Conservation (phyloP, 148 eudicot genomes). For the Fagopyrum tataricum region DNA sequence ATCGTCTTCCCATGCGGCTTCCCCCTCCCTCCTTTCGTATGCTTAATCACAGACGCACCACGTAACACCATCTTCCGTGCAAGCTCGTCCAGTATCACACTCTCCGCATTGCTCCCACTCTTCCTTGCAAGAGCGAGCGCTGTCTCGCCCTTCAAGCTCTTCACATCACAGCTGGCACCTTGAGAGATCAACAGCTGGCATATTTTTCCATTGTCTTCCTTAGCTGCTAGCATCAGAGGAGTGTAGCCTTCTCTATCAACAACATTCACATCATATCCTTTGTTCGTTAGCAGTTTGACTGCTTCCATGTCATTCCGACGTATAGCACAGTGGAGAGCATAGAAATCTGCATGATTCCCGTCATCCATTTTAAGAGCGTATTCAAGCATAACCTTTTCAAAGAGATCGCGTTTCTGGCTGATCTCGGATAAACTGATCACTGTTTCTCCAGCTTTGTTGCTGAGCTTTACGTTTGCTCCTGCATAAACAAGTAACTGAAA, state of each 20-base stretch:
- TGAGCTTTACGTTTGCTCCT: slow-evolving; percentile 66
- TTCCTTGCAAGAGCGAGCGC: slow-evolving; percentile 47
- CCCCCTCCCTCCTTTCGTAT: slow-evolving; percentile 78
- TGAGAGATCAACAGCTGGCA: slow-evolving; percentile 51
- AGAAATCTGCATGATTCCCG: slow-evolving; percentile 52
- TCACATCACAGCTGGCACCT: slow-evolving; percentile 48
- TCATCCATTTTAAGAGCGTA: slow-evolving; percentile 71
- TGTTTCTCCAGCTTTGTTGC: slow-evolving; percentile 59
- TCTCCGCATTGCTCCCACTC: slow-evolving; percentile 27
- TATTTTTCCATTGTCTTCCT: slow-evolving; percentile 52
- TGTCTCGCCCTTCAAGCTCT: slow-evolving; percentile 55
- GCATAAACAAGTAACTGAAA: slow-evolving; percentile 73
- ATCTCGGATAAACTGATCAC: slow-evolving; percentile 44
- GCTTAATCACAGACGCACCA: slow-evolving; percentile 51
- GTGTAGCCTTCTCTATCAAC: slow-evolving; percentile 66
- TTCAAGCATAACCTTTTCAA: slow-evolving; percentile 85
- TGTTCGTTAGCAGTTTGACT: slow-evolving; percentile 44
- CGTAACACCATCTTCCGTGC: slow-evolving; percentile 49
- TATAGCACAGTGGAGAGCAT: slow-evolving; percentile 76
- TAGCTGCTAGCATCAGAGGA: slow-evolving; percentile 83
- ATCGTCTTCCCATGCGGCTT: slow-evolving; percentile 59
- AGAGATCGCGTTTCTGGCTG: slow-evolving; percentile 38
- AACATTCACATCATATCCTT: slow-evolving; percentile 62
- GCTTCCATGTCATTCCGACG: slow-evolving; percentile 71
- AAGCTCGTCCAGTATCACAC: slow-evolving; percentile 59